These are phyloP conservation scores for Trametes maxima DNA, from an alignment of 768 basidiomycete genomes.

Conservation along the genomic window DNA sequence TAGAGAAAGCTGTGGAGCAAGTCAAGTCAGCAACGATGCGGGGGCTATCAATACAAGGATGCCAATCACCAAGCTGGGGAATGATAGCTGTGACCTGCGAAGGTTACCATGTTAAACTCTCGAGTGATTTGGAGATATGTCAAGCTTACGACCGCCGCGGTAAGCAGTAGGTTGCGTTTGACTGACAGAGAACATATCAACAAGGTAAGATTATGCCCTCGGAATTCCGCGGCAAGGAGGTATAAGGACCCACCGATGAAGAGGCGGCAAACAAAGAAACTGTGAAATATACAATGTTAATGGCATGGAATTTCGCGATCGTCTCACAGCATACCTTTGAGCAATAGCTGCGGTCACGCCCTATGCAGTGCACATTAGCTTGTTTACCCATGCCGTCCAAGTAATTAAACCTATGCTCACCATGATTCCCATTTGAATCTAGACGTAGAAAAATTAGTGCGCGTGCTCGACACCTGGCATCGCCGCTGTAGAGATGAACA, in stretches of 20 bases:
- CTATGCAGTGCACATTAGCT: background rate
- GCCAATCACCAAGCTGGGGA: slow-evolving; percentile 3
- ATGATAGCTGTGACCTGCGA: background rate
- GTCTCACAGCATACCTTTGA: slow-evolving; percentile 1
- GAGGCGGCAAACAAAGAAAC: slow-evolving; percentile 11
- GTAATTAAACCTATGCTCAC: background rate
- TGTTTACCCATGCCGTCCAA: too few species aligned
- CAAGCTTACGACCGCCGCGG: background rate
- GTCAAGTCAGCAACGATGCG: background rate
- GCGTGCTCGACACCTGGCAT: too few species aligned
- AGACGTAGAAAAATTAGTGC: background rate
- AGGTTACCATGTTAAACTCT: background rate
- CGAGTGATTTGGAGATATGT: background rate
- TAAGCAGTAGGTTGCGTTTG: background rate
- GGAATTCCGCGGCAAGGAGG: background rate
- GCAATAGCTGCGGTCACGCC: slow-evolving; percentile 2
- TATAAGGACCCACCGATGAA: background rate
- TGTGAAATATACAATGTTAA: background rate
- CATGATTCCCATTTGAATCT: slow-evolving; percentile 5
- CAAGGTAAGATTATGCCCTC: background rate
- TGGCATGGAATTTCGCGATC: background rate
- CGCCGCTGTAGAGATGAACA: background rate
- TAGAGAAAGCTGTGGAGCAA: background rate
- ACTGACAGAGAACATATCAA: background rate
- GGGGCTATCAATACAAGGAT: too few species aligned